Base-by-base conservation (phyloP, 805 yeast species). In the Monosporozyma yasuniensis region DNA sequence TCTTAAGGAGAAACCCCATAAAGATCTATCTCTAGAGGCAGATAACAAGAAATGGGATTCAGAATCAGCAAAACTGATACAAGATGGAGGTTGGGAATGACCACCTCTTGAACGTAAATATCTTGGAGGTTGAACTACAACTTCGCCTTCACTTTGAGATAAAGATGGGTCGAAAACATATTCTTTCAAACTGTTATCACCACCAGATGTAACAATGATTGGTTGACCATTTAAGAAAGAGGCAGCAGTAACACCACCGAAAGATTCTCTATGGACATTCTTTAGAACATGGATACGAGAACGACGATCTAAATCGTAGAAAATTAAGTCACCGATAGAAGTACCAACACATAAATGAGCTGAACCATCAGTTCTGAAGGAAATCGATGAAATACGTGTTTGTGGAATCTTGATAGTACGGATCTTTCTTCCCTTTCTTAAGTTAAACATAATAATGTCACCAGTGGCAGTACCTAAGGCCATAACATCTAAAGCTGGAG, bases 41-140 rank as follows among this genome's bases (percentile, higher is more conserved):
- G 96, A 87, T 48, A 87, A 74, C 10, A 95, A 62, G 66, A 81
- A 87, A 67, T 95, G 99, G 2, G 96, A 81, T 44, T 80, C 80
- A 46, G 80, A 81, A 57, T 85, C 84, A 4, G 95, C 87, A 67
- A 93, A 93, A 22, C 72, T 71, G 39, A 93, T 79, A 4, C 79
- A 63, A 0, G 84, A 74, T 2, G 98, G 95, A 3, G 99, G 96
- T 28, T 86, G 84, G 3, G 96, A 80, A 65, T 93, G 99, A n/a
- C 99, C 99, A 59, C 97, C 98, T 63, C 99, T 79, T 0, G 95
- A 85, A 65, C 99, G 80, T 59, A 95, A 73, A 52, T 83, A 80
- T 61, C 99, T 82, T 42, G 99, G 98, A 1, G 96, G 96, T 11
- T 89, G 79, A 4, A 86, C 83, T 30, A 87, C 80, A 1, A 83